These are phyloP conservation scores for Phytopythium boreale DNA, from an alignment of 352 stramenopile species.

Conservation along the genomic window DNA sequence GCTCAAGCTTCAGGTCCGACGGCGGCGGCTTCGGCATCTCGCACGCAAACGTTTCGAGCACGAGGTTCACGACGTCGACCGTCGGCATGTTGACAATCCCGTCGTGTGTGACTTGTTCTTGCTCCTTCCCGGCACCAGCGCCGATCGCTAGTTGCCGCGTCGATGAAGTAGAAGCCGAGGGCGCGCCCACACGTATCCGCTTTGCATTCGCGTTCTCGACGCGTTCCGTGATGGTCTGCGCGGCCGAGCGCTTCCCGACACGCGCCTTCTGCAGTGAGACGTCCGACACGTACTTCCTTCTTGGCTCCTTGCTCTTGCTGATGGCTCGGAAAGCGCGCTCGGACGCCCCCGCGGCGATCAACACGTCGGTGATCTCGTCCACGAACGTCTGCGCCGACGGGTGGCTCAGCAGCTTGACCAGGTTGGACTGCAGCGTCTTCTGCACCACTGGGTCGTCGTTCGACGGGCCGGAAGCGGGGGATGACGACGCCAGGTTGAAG, in stretches of 20 bases:
- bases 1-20: conserved; percentile 52
- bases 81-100: conserved; percentile 76
- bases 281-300: conserved; percentile 72
- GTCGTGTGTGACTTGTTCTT: conserved; percentile 48
- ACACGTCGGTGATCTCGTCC: conserved; percentile 70
- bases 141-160: conserved; percentile 12
- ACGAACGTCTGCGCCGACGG: conserved; percentile 50
- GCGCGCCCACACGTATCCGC: conserved; percentile 32
- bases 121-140: neutral
- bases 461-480: conserved; percentile 14
- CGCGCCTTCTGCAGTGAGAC: conserved; percentile 59
- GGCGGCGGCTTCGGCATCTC: conserved; percentile 50
- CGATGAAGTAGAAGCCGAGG: conserved; percentile 8
- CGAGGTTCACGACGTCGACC: conserved; percentile 65
- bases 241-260: conserved; percentile 63
- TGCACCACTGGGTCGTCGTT: conserved; percentile 42
- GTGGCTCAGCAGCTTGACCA: conserved; percentile 69
- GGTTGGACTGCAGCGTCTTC: conserved; percentile 59
- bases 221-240: conserved; percentile 54
- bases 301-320: conserved; percentile 77
- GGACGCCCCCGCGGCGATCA: conserved; percentile 67
- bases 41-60: conserved; percentile 61
- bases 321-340: conserved; percentile 75
- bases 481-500: conserved; percentile 29
- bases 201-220: conserved; percentile 58